Percentiles rank a stretch among this genome's conserved stretches.
Conservation (phyloP, 768 basidiomycete genomes). For the Cubamyces lactineus region DNA sequence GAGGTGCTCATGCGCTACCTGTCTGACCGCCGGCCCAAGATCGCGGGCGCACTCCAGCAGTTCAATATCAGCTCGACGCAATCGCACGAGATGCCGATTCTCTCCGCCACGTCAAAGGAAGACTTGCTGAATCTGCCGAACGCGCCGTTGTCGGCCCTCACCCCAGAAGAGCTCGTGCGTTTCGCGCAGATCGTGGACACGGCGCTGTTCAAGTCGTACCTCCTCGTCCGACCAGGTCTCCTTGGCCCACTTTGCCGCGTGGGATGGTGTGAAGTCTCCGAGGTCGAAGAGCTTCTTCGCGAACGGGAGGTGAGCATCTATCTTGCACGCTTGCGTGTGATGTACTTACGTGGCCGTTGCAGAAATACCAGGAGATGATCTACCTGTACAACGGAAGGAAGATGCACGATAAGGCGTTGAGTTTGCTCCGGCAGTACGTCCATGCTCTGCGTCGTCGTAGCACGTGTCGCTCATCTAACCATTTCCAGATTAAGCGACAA, state of each 20-base stretch:
- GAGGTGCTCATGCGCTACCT: slow-evolving; percentile 89
- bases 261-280: slow-evolving; percentile 94
- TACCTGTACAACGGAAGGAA: slow-evolving; percentile 93
- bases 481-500: slow-evolving; percentile 72
- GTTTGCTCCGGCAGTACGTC: slow-evolving; percentile 81
- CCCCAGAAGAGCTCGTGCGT: slow-evolving; percentile 82
- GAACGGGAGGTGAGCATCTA: slow-evolving; percentile 66
- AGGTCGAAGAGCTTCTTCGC: slow-evolving; percentile 86
- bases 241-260: slow-evolving; percentile 87
- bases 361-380: slow-evolving; percentile 93
- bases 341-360: slow-evolving; percentile 2
- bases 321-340: neutral
- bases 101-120: slow-evolving; percentile 72
- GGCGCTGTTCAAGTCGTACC: slow-evolving; percentile 90
- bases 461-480: neutral
- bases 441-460: neutral
- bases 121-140: slow-evolving; percentile 83
- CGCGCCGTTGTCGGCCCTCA: slow-evolving; percentile 67
- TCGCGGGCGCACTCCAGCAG: slow-evolving; percentile 72
- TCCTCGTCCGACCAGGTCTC: slow-evolving; percentile 78
- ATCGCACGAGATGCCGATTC: slow-evolving; percentile 65
- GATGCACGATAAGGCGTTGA: slow-evolving; percentile 90
- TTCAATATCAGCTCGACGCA: slow-evolving; percentile 71
- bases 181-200: slow-evolving; percentile 96
- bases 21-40: slow-evolving; percentile 86